These are phyloP conservation scores for Amphichorda felina DNA, from an alignment of 2,329 filamentous ascomycete genomes.

Conservation along the genomic window DNA sequence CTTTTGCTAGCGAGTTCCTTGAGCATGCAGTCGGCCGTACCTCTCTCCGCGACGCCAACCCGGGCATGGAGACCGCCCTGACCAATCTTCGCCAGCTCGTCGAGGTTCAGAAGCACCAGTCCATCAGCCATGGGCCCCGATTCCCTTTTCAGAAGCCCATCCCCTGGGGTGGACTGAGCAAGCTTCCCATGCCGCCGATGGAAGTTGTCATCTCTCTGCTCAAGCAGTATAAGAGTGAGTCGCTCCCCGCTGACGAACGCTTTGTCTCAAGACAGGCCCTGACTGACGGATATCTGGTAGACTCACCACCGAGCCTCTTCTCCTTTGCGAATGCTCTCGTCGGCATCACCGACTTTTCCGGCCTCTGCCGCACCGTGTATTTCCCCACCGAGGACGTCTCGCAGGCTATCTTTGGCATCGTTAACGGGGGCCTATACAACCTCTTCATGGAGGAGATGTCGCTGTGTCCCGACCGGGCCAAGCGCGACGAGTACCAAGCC, in stretches of 20 bases:
- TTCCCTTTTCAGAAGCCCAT: constrained; percentile 33
- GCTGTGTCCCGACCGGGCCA: constrained; percentile 17
- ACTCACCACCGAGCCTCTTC: constrained; percentile 34
- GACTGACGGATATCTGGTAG: constrained; percentile 12
- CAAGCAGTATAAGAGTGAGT: constrained; percentile 32
- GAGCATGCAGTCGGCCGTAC: constrained; percentile 38
- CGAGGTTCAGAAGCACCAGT: constrained; percentile 31
- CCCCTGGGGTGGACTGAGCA: constrained; percentile 32
- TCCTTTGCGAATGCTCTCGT: constrained; percentile 36
- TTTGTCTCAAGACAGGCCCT: not conserved
- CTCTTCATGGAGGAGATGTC: constrained; percentile 34
- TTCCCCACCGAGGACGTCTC: constrained; percentile 39
- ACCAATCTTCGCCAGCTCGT: constrained; percentile 40
- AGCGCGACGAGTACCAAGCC: constrained; percentile 21
- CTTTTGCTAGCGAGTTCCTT: constrained; percentile 42
- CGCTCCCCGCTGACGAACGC: too few species aligned
- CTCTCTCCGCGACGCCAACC: constrained; percentile 29
- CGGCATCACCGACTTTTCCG: constrained; percentile 34
- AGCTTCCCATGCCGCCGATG: constrained; percentile 43
- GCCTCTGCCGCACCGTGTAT: constrained; percentile 36
- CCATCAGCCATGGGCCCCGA: constrained; percentile 26
- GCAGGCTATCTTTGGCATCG: constrained; percentile 36
- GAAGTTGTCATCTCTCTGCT: constrained; percentile 34
- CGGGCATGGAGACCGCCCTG: constrained; percentile 40
- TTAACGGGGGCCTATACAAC: constrained; percentile 36